Evolutionary conservation across 2,329 filamentous ascomycete species (phyloP).

Genomic region (Ilyonectria mors-panacis): DNA sequence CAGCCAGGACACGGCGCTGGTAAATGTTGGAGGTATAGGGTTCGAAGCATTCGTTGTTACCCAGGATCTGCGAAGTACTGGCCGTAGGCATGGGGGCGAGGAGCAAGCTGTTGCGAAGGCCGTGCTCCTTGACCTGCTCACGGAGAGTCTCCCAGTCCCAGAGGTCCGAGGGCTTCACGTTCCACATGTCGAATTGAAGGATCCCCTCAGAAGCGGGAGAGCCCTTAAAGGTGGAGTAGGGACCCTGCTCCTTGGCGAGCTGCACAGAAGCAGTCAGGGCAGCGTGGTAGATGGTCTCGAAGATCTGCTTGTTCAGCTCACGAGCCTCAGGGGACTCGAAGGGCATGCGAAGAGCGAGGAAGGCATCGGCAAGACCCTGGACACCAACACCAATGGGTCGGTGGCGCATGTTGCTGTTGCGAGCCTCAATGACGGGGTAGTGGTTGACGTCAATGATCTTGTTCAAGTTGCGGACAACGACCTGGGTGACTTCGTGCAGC

Average conservation of each 20-base stretch:
- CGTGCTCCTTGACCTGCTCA: constrained; percentile 91
- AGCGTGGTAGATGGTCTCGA: constrained; percentile 99
- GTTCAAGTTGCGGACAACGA: constrained; percentile 96
- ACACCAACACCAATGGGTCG: constrained; percentile 97
- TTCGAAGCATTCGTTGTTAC: constrained; percentile 99
- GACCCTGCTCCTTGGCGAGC: constrained; percentile 84
- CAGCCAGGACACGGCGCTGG: constrained; percentile 95
- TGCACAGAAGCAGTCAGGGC: constrained; percentile 91
- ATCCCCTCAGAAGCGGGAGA: constrained; percentile 95
- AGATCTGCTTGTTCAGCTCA: constrained; percentile 97
- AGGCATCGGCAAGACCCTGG: constrained; percentile 96
- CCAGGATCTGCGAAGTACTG: constrained; percentile 96
- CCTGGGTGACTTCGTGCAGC: constrained; percentile 93
- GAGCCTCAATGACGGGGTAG: constrained; percentile 95
- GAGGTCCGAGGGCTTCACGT: constrained; percentile 90
- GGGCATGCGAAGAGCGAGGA: constrained; percentile 95
- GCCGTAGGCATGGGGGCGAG: constrained; percentile 98
- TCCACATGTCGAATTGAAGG: constrained; percentile 99
- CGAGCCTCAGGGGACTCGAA: constrained; percentile 97
- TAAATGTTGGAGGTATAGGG: constrained; percentile 99
- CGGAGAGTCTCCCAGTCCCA: constrained; percentile 97
- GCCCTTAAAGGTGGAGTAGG: constrained; percentile 92
- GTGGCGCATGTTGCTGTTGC: constrained; percentile 97
- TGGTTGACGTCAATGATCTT: constrained; percentile 98
- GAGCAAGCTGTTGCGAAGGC: constrained; percentile 94